Conservation (phyloP, 768 basidiomycete species). For the Naematelia encephala region DNA sequence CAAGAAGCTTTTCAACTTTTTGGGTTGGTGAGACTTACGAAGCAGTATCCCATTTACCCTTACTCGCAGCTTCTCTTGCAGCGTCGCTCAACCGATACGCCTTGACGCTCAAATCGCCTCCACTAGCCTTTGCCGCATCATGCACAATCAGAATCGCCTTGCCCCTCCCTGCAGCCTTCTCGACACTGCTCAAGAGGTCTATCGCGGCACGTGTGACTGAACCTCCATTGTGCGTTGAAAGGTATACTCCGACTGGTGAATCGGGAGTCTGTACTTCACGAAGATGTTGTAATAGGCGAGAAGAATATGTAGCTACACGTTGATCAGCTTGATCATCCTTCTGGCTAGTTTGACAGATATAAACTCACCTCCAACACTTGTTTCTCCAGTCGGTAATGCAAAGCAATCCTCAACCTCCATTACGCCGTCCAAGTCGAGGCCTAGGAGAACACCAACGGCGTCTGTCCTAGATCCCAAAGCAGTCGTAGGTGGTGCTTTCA, state of each 20-base stretch:
- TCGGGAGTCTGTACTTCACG: conserved; percentile 90
- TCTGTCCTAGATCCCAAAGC: conserved; percentile 40
- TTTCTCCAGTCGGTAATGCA: conserved; percentile 46
- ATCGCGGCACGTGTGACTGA: conserved; percentile 40
- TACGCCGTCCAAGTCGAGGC: conserved; percentile 84
- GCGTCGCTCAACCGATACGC: conserved; percentile 78
- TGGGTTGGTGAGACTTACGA: conserved; percentile 58
- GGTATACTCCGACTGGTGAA: conserved; percentile 90
- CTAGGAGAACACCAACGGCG: conserved; percentile 79
- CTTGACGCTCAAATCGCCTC: conserved; percentile 82
- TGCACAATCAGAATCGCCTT: conserved; percentile 48
- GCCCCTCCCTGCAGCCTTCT: conserved; percentile 39
- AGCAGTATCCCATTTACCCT: conserved; percentile 74
- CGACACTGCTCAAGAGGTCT: conserved; percentile 42
- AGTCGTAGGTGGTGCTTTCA: conserved; percentile 41
- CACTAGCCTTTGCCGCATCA: conserved; percentile 45
- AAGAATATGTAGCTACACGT: conserved; percentile 66
- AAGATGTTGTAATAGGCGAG: conserved; percentile 66
- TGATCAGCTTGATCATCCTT: neutral
- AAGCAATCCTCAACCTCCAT: conserved; percentile 64
- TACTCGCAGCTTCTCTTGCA: conserved; percentile 78
- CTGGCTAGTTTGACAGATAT: conserved; percentile 3
- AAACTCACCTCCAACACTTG: conserved; percentile 38
- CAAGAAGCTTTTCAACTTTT: neutral
- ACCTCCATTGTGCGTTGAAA: conserved; percentile 63